Conservation (phyloP, 2,329 filamentous ascomycete species). For the Penicillium sclerotiorum region DNA sequence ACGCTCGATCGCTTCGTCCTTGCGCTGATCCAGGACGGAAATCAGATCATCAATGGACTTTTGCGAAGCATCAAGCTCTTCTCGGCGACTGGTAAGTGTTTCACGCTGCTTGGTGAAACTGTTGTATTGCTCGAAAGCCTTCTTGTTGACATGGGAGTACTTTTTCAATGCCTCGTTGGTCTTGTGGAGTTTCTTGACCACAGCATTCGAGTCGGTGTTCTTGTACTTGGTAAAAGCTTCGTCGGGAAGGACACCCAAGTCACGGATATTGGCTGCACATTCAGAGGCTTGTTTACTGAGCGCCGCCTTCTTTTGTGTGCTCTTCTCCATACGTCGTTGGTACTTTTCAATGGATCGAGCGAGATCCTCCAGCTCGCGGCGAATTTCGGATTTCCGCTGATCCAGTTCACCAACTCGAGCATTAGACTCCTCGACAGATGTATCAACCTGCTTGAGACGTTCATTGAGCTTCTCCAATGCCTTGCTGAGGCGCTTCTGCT, state of each 20-base stretch:
- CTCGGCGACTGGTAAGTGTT: constrained; percentile 77
- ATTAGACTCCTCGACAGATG: constrained; percentile 65
- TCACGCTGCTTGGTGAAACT: constrained; percentile 94
- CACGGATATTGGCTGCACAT: constrained; percentile 84
- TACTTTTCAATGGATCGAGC: constrained; percentile 78
- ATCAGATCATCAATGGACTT: constrained; percentile 90
- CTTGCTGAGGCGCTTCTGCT: constrained; percentile 76
- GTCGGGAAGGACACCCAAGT: constrained; percentile 88
- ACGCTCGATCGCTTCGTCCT: constrained; percentile 96
- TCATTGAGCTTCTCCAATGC: constrained; percentile 66
- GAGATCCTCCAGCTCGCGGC: constrained; percentile 74
- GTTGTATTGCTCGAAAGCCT: constrained; percentile 98
- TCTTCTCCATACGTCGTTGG: constrained; percentile 89
- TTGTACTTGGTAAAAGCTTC: constrained; percentile 92
- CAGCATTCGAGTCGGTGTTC: constrained; percentile 75
- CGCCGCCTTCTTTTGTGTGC: constrained; percentile 81
- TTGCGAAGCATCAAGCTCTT: constrained; percentile 85
- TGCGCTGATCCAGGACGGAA: constrained; percentile 86
- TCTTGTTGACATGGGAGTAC: constrained; percentile 98
- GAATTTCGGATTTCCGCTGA: constrained; percentile 63
- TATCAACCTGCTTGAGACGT: constrained; percentile 74
- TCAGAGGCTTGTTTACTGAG: constrained; percentile 76
- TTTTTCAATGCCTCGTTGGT: constrained; percentile 93
- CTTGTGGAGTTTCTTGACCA: constrained; percentile 76
- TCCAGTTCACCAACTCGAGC: constrained; percentile 61